These are phyloP conservation scores for Rutstroemia sp. DNA, from an alignment of 2,329 filamentous ascomycete genomes.

Conservation along the genomic window DNA sequence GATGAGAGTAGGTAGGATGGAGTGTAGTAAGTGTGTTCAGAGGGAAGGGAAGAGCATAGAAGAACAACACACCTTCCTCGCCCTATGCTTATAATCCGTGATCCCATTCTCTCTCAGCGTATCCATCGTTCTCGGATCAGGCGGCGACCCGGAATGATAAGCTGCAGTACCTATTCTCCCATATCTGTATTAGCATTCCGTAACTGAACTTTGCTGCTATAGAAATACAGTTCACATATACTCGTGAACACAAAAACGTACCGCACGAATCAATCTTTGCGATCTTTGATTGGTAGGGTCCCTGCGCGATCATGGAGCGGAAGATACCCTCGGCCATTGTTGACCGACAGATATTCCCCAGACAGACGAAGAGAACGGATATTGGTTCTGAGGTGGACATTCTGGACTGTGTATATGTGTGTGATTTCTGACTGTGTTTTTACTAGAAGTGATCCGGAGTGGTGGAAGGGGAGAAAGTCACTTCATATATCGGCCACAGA, in stretches of 20 bases:
- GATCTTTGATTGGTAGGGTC: slow-evolving; percentile 53
- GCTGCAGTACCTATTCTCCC: slow-evolving; percentile 44
- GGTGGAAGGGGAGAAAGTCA: not conserved
- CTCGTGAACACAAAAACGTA: slow-evolving; percentile 32
- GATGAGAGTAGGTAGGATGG: too few species aligned
- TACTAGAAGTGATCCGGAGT: not conserved
- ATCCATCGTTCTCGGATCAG: slow-evolving; percentile 77
- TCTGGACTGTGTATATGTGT: not conserved
- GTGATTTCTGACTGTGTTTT: not conserved
- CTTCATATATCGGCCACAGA: too few species aligned
- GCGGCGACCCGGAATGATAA: slow-evolving; percentile 71
- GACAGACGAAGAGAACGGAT: slow-evolving; percentile 87
- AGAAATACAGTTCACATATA: not conserved
- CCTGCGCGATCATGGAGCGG: slow-evolving; percentile 56
- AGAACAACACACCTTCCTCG: slow-evolving; percentile 53
- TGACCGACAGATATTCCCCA: slow-evolving; percentile 92
- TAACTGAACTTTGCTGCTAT: not conserved
- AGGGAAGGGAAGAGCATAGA: too few species aligned
- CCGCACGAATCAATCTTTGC: slow-evolving; percentile 77
- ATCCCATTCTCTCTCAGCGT: slow-evolving; percentile 72
- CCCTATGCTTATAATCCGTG: slow-evolving; percentile 66
- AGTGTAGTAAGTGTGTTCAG: too few species aligned
- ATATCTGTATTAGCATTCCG: not conserved
- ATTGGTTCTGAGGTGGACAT: slow-evolving; percentile 32
- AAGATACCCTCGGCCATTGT: slow-evolving; percentile 98